These are phyloP conservation scores for Elsinoe australis DNA, from an alignment of 2,329 filamentous ascomycete genomes.

Conservation along the genomic window DNA sequence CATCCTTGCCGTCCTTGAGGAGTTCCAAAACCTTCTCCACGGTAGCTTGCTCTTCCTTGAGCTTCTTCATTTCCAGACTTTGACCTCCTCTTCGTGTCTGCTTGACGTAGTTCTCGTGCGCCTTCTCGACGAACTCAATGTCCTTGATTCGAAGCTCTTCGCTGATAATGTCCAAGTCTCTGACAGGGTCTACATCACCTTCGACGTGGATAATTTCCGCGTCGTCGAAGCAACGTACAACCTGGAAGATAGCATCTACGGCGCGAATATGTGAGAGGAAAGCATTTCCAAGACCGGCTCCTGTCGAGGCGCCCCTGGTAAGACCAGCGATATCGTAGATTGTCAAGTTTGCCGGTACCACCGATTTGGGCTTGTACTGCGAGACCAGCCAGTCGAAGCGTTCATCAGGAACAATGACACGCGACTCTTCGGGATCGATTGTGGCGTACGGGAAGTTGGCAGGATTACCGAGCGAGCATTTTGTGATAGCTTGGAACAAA, in stretches of 20 bases:
- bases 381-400: conserved; percentile 92
- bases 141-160: conserved; percentile 97
- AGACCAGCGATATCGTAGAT: conserved; percentile 98
- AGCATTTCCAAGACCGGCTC: conserved; percentile 92
- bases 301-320: conserved; percentile 90
- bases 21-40: conserved; percentile 82
- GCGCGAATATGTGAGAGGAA: conserved; percentile 98
- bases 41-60: conserved; percentile 86
- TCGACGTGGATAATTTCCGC: conserved; percentile 99
- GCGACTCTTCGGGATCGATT: conserved; percentile 96
- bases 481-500: conserved; percentile 98
- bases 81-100: conserved; percentile 92
- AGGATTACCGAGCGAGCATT: conserved; percentile 93
- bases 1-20: conserved; percentile 83
- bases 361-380: conserved; percentile 96
- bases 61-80: conserved; percentile 94
- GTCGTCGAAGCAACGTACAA: conserved; percentile 63
- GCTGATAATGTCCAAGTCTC: conserved; percentile 92
- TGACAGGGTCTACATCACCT: conserved; percentile 90
- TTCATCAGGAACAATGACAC: conserved; percentile 92
- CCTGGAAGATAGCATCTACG: conserved; percentile 36
- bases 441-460: conserved; percentile 99
- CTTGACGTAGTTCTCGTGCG: conserved; percentile 83
- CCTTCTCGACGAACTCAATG: conserved; percentile 97
- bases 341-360: conserved; percentile 93